These are phyloP conservation scores for Dipteronia dyeriana DNA, from an alignment of 345 rosid species.

Conservation along the genomic window DNA sequence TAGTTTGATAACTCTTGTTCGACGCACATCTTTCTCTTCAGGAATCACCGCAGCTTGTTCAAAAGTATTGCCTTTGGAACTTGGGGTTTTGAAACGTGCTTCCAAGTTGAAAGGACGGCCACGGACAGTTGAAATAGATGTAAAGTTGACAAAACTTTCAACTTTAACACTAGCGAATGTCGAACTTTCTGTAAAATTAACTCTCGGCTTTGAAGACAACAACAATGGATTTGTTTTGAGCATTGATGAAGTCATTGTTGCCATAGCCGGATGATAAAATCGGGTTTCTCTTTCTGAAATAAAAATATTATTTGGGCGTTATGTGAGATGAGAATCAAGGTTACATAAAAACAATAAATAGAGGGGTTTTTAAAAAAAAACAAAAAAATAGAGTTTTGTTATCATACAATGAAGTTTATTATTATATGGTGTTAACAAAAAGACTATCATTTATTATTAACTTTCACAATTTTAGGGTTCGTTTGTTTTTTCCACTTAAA, in stretches of 20 bases:
- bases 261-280: not conserved
- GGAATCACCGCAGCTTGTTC: not conserved
- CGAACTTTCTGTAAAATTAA: not conserved
- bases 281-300: not conserved
- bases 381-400: too few relatives aligned
- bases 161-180: not conserved
- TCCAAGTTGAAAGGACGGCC: not conserved
- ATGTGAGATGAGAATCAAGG: too few relatives aligned
- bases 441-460: too few relatives aligned
- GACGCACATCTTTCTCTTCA: not conserved
- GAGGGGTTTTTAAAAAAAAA: too few relatives aligned
- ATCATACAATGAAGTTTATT: too few relatives aligned
- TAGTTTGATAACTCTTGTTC: conserved; percentile 6
- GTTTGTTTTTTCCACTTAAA: too few relatives aligned
- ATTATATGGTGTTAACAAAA: too few relatives aligned
- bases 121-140: not conserved
- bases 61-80: not conserved
- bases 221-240: not conserved
- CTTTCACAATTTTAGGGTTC: too few relatives aligned
- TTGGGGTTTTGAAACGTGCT: not conserved
- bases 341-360: too few relatives aligned
- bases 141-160: not conserved
- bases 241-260: not conserved
- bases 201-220: not conserved
- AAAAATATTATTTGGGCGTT: too few relatives aligned